These are phyloP conservation scores for Yamadazyma tumulicola DNA, from an alignment of 805 yeast species.

Conservation along the genomic window DNA sequence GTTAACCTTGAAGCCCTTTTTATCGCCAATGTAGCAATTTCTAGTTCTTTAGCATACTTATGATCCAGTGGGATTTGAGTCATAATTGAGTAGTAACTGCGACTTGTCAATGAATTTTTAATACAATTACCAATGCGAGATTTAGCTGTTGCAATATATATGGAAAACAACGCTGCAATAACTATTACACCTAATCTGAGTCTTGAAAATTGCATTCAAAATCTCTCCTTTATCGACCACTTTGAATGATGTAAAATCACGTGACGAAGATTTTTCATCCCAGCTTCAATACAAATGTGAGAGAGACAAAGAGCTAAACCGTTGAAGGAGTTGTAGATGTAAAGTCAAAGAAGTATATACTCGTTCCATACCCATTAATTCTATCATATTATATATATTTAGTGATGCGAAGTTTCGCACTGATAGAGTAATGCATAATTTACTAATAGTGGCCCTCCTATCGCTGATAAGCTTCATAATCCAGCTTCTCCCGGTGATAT, in stretches of 20 bases:
- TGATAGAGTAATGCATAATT: too few relatives aligned
- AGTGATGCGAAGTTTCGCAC: too few relatives aligned
- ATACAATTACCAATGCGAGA: too few relatives aligned
- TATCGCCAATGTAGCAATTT: conserved; percentile 85
- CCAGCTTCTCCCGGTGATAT: conserved; percentile 38
- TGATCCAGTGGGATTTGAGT: conserved; percentile 5
- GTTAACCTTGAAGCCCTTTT: conserved; percentile 81
- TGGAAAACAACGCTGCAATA: conserved; percentile 7
- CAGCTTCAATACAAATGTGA: too few relatives aligned
- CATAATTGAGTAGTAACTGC: too few relatives aligned
- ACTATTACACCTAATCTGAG: not conserved
- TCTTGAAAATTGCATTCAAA: conserved; percentile 1
- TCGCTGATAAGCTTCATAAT: conserved; percentile 28
- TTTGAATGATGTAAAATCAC: conserved; percentile 6
- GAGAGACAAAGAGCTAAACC: too few relatives aligned
- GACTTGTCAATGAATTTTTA: too few relatives aligned
- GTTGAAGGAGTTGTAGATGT: too few relatives aligned
- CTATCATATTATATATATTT: too few relatives aligned
- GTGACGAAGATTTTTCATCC: too few relatives aligned
- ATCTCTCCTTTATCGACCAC: not conserved
- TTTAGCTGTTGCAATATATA: conserved; percentile 3
- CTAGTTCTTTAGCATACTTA: conserved; percentile 59
- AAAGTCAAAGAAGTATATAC: too few relatives aligned
- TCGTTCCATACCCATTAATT: too few relatives aligned
- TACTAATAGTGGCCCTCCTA: conserved; percentile 25